These are phyloP conservation scores for Gossypium schwendimanii DNA, from an alignment of 441 rosid genomes.

Conservation along the genomic window DNA sequence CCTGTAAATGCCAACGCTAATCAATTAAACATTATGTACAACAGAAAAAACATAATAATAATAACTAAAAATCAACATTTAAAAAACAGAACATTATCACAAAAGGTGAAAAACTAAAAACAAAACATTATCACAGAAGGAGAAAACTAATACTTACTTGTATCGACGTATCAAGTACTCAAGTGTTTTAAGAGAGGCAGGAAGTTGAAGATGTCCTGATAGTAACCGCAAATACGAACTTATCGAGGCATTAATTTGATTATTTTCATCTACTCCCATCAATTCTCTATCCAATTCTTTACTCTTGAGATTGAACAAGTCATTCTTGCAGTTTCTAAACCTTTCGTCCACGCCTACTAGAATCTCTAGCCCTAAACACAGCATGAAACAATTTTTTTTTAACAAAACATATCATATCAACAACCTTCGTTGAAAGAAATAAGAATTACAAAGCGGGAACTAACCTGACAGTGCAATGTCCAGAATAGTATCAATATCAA, in stretches of 20 bases:
- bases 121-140: not conserved
- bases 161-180: conserved; percentile 94
- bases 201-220: conserved; percentile 63
- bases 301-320: conserved; percentile 72
- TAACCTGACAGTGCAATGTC: conserved; percentile 62
- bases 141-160: conserved; percentile 40
- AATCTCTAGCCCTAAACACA: conserved; percentile 68
- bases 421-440: not conserved
- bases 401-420: not conserved
- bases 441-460: conserved; percentile 1
- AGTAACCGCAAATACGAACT: conserved; percentile 58
- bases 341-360: conserved; percentile 60
- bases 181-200: conserved; percentile 62
- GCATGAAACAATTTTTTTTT: not conserved
- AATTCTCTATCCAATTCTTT: conserved; percentile 80
- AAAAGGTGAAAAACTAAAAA: not conserved
- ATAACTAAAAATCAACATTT: no score
- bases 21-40: not conserved
- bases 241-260: conserved; percentile 48
- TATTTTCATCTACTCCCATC: conserved; percentile 55
- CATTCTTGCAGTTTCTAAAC: conserved; percentile 52
- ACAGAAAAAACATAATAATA: no score
- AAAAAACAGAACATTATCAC: not conserved
- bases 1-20: conserved; percentile 41
- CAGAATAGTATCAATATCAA: conserved; percentile 62